Base-by-base conservation (phyloP, 768 basidiomycete species). In the Rhodosporidiobolus sp. region DNA sequence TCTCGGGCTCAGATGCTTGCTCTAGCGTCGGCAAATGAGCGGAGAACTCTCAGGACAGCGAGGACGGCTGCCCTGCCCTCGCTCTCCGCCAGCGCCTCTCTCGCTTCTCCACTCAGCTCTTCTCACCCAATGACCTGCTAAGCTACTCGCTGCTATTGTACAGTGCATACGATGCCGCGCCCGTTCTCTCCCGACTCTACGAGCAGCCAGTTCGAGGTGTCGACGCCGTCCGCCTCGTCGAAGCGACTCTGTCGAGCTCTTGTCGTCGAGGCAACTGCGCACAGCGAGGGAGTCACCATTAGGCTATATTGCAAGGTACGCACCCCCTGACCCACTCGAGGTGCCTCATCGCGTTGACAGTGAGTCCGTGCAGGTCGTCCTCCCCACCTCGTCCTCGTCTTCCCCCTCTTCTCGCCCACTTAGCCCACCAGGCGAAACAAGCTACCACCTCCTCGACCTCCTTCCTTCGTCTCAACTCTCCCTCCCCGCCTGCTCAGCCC, bases 231-330 rank as follows among this genome's bases (percentile, higher is more conserved):
- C 0, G 11, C 59, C 5, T 22, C 59, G 14, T 26, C 67, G 22
- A 43, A n/a, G 8, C 60, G 67, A 24, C 24, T 68, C 34, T 46
- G 48, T 22, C 50, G 59, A 1, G 32, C 52, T 6, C 63, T 73
- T 16, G 56, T 52, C 8, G 72, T 73, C 4, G 55, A 73, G 4
- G 62, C 72, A 3, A 6, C 20, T 4, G 63, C 72, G 26, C n/a
- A 52, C 10, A 32, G 22, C 11, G 57, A 32, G 16, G 72, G 66
- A 1, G 43, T 68, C 11, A 11, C 0, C 0, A 48, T 28, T 1
- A 46, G 14, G 4, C 46, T 73, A 30, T 73, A 73, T 26, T 68
- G 72, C 63, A 57, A 55, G 49, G 67, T 73, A 35, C 45, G 72
- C n/a, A 19, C 19, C 22, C 24, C 35, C 52, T 16, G 28, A 1